Conservation (phyloP, 495 filamentous ascomycete genomes). For the Glutinoglossum americanum region DNA sequence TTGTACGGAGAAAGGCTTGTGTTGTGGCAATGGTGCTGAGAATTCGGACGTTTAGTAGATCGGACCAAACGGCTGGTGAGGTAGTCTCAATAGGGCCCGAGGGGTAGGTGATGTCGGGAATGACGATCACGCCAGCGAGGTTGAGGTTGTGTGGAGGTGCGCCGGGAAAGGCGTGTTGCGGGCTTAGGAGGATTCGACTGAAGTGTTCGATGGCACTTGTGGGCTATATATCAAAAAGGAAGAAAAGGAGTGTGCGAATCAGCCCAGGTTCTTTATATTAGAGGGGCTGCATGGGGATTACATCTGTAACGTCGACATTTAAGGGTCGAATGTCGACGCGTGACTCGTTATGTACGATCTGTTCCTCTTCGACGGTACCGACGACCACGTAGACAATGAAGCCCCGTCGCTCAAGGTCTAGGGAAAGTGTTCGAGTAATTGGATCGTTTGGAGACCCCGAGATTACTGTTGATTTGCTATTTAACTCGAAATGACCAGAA, state of each 20-base stretch:
- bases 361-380: slow-evolving; percentile 59
- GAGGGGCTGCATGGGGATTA: slow-evolving; percentile 15
- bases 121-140: slow-evolving; percentile 56
- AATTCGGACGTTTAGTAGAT: slow-evolving; percentile 78
- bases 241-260: neutral
- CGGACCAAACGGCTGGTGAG: slow-evolving; percentile 59
- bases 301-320: slow-evolving; percentile 62
- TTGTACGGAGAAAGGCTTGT: slow-evolving; percentile 66
- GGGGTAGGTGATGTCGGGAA: slow-evolving; percentile 49
- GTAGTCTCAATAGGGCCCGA: slow-evolving; percentile 64
- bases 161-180: slow-evolving; percentile 47
- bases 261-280: neutral
- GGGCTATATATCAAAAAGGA: slow-evolving; percentile 14
- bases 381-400: slow-evolving; percentile 87
- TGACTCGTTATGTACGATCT: slow-evolving; percentile 48
- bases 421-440: slow-evolving; percentile 53
- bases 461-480: slow-evolving; percentile 27
- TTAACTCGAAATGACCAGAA: neutral
- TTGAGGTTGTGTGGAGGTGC: slow-evolving; percentile 51
- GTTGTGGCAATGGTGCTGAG: slow-evolving; percentile 73
- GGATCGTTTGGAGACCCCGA: slow-evolving; percentile 66
- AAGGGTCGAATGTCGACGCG: slow-evolving; percentile 63
- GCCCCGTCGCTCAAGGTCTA: slow-evolving; percentile 75
- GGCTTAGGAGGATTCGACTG: slow-evolving; percentile 41
- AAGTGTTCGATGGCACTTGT: slow-evolving; percentile 40